Evolutionary conservation across 2,329 filamentous ascomycete species (phyloP), one percentile per base, ranked within the genome.

Genomic region (Curvularia lunata): DNA sequence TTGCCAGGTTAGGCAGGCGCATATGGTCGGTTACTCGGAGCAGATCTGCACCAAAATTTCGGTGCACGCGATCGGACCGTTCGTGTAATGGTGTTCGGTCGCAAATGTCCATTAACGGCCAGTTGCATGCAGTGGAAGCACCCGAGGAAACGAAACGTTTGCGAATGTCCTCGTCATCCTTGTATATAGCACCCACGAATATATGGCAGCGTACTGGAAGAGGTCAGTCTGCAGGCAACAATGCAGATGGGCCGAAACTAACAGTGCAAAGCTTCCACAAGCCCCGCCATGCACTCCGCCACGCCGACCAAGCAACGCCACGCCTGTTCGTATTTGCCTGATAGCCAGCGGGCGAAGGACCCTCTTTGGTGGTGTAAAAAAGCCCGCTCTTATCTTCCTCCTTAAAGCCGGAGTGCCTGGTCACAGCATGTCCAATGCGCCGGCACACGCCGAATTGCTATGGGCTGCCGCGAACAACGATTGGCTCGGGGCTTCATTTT

Each of bases 211-310:
- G 48, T 30, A 34, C 6, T 37, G 34, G 1, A 53, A 42, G 13
- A 37, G 47, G 28, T 32, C 19, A 19, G 5, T 23, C 2, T 18
- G 48, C 38, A 32, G 19, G 16, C 43, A 59, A 52, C 48, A 23
- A 46, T 50, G 48, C 38, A 34, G 62, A 52, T n/a, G 56, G 54
- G 50, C 41, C 50, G 60, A 43, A 50, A 54, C 58, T 58, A 63
- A 25, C 25, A 56, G 40, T 28, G 51, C 59, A 65, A 65, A 64
- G 62, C 64, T 65, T 60, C 52, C 56, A 40, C 64, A 68, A 66
- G 64, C 53, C 55, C 47, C 48, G 61, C 54, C 60, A 63, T 54
- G 47, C 47, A 53, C 23, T 40, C 57, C 49, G 56, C 51, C 45
- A 48, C 16, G 37, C 38, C 19, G 42, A 27, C 42, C 58, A 67